Evolutionary conservation across 441 rosid genomes (phyloP).

Genomic region (Macaranga tanarius): DNA sequence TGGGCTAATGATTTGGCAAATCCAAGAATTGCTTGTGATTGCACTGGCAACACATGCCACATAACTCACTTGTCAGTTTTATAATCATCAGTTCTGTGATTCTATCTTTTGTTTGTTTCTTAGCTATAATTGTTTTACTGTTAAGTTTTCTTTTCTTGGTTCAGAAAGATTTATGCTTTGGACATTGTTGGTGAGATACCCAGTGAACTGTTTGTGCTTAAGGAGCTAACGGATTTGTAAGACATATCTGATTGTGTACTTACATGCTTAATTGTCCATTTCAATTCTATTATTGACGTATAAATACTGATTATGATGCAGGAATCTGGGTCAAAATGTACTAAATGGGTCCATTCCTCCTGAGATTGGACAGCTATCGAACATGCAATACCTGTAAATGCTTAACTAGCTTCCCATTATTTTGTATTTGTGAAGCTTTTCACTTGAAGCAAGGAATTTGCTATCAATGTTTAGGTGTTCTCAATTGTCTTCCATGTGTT

Average conservation of each 20-base stretch:
- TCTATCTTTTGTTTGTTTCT: not conserved
- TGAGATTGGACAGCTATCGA: slow-evolving; percentile 42
- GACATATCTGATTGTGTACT: slow-evolving; percentile 15
- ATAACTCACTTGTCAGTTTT: slow-evolving; percentile 44
- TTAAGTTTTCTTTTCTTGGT: not conserved
- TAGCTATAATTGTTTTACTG: not conserved
- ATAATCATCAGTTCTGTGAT: not conserved
- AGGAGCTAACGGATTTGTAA: slow-evolving; percentile 49
- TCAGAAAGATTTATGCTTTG: slow-evolving; percentile 62
- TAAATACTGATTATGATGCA: slow-evolving; percentile 28
- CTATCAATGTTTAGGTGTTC: slow-evolving; percentile 15
- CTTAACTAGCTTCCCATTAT: slow-evolving; percentile 4
- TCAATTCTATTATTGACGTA: slow-evolving; percentile 4
- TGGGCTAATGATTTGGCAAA: slow-evolving; percentile 42
- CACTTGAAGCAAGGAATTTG: not conserved
- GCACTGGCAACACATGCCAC: slow-evolving; percentile 42
- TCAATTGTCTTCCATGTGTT: slow-evolving; percentile 18
- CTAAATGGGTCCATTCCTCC: slow-evolving; percentile 48
- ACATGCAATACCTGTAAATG: slow-evolving; percentile 58
- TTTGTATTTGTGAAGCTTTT: not conserved
- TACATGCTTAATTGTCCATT: not conserved
- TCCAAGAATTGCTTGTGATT: slow-evolving; percentile 50
- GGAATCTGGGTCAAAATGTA: slow-evolving; percentile 57
- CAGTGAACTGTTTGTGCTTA: slow-evolving; percentile 44
- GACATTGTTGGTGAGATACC: slow-evolving; percentile 53